Evolutionary conservation across 495 filamentous ascomycete genomes (phyloP).

Genomic region (Penicillium paradoxum): DNA sequence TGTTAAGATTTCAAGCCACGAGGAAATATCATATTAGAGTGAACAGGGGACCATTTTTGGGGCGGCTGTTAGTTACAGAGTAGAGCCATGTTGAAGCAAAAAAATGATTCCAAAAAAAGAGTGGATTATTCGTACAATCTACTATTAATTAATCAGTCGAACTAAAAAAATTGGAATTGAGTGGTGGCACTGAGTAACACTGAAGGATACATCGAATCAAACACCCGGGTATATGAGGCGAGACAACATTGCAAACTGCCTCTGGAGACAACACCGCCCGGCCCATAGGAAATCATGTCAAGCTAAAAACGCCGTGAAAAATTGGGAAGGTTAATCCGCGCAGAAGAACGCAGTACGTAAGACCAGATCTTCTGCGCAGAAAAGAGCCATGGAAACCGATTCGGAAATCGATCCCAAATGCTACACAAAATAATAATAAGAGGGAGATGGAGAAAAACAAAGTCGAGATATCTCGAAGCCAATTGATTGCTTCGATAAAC

Average conservation of each 20-base stretch:
- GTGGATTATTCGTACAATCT: neutral
- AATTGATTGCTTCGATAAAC: constrained; percentile 11
- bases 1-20: neutral
- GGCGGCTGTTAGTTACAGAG: too few species aligned
- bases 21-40: neutral
- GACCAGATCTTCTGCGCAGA: neutral
- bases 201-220: constrained; percentile 12
- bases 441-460: neutral
- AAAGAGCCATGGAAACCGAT: constrained; percentile 2
- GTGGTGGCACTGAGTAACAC: neutral
- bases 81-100: too few species aligned
- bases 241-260: constrained; percentile 12
- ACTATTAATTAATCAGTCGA: neutral
- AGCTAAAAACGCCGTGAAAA: constrained; percentile 22
- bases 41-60: too few species aligned
- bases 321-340: neutral
- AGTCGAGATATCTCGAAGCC: constrained; percentile 5
- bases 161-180: neutral
- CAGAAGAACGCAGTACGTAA: neutral
- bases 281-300: constrained; percentile 16
- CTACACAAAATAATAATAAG: constrained; percentile 5
- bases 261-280: constrained; percentile 24
- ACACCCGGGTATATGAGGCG: constrained; percentile 25
- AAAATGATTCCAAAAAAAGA: too few species aligned
- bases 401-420: constrained; percentile 16